Evolutionary conservation across 2,329 filamentous ascomycete genomes (phyloP).

Genomic region (Ophiostoma sp.): DNA sequence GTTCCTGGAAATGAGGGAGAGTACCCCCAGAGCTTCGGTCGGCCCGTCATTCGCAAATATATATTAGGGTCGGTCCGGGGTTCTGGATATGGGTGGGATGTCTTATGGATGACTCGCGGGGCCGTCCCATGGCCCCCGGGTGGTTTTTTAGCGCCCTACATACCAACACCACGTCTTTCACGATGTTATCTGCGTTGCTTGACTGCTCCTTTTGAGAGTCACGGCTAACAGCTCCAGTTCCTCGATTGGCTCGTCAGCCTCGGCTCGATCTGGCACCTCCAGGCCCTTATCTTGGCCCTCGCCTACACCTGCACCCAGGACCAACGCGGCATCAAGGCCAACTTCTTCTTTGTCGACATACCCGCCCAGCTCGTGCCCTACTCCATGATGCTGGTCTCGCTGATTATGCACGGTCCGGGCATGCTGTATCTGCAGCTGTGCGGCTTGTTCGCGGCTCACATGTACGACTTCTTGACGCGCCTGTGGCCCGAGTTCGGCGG

Average conservation of each 20-base stretch:
- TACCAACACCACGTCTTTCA: constrained; percentile 34
- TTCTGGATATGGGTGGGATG: constrained; percentile 74
- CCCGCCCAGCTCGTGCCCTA: constrained; percentile 80
- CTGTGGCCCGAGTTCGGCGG: constrained; percentile 88
- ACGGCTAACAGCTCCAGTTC: constrained; percentile 43
- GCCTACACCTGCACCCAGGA: constrained; percentile 85
- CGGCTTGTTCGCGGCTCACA: constrained; percentile 83
- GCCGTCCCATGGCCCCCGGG: constrained; percentile 54
- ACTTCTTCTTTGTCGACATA: constrained; percentile 80
- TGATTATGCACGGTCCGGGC: constrained; percentile 64
- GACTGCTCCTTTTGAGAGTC: neutral
- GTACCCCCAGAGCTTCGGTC: constrained; percentile 64
- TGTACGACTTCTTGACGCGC: constrained; percentile 86
- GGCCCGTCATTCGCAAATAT: constrained; percentile 66
- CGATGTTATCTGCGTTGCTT: neutral
- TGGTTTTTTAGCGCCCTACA: constrained; percentile 66
- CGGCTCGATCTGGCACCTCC: constrained; percentile 50
- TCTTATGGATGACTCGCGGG: constrained; percentile 68
- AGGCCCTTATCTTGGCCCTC: constrained; percentile 74
- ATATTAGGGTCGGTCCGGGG: constrained; percentile 58
- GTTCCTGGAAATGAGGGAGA: constrained; percentile 86
- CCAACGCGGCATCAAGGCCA: constrained; percentile 72
- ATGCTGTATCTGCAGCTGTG: constrained; percentile 64
- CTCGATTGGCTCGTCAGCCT: constrained; percentile 55
- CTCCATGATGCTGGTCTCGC: constrained; percentile 72